phyloP scores from a whole-genome alignment of 2,329 filamentous ascomycete species.

The Colletotrichum karsti region DNA sequence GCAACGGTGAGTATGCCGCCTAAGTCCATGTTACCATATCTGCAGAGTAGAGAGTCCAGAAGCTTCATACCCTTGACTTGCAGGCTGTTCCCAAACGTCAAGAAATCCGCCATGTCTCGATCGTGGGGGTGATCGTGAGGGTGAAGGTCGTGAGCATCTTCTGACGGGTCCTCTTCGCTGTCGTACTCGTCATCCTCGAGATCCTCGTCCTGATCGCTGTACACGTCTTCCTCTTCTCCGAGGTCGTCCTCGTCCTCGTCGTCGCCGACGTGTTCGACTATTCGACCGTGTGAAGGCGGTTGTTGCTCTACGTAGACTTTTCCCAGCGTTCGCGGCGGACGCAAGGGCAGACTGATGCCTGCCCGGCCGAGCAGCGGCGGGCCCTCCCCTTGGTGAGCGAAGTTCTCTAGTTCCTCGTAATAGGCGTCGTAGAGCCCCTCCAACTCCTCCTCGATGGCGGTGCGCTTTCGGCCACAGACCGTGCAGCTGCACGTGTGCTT shows the following conservation, averaged over 20 bases:
- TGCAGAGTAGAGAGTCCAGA: constrained; percentile 51
- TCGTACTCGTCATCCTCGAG: constrained; percentile 62
- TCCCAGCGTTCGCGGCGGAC: constrained; percentile 64
- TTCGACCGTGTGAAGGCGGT: constrained; percentile 78
- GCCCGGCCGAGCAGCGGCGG: constrained; percentile 75
- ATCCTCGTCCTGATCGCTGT: constrained; percentile 58
- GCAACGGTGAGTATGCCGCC: constrained; percentile 98
- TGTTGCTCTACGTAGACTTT: constrained; percentile 69
- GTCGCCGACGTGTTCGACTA: constrained; percentile 72
- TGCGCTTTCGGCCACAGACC: constrained; percentile 94
- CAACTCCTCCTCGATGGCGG: constrained; percentile 96
- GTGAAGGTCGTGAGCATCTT: constrained; percentile 62
- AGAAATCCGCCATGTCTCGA: constrained; percentile 83
- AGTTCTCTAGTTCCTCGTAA: constrained; percentile 97
- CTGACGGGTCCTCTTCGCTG: constrained; percentile 72
- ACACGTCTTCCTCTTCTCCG: constrained; percentile 64
- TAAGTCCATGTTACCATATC: constrained; percentile 63
- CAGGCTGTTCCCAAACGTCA: constrained; percentile 96
- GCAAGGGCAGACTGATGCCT: constrained; percentile 69
- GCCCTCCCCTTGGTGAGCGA: constrained; percentile 83
- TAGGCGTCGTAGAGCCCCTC: constrained; percentile 98
- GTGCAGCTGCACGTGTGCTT: constrained; percentile 99
- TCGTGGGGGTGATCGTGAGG: constrained; percentile 57
- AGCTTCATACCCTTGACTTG: constrained; percentile 82
- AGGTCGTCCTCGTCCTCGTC: constrained; percentile 64